Conservation (phyloP, 371 early-diverging fungal genomes). For the Cokeromyces recurvatus region DNA sequence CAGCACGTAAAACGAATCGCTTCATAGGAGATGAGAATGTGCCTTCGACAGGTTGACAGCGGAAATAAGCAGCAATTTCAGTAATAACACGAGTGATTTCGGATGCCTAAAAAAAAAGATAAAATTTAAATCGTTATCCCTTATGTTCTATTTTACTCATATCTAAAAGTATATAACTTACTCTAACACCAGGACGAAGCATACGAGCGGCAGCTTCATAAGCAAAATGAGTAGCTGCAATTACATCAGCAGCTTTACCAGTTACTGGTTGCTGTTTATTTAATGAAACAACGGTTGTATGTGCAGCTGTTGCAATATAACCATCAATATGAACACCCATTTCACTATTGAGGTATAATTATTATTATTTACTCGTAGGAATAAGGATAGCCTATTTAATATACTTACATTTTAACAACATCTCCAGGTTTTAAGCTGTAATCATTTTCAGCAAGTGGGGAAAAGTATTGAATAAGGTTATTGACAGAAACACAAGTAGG, state of each 20-base stretch:
- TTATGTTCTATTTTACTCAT: too few relatives aligned
- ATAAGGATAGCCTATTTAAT: too few relatives aligned
- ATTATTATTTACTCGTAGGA: too few relatives aligned
- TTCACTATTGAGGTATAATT: too few relatives aligned
- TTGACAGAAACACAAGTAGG: slow-evolving; percentile 86
- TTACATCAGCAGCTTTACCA: slow-evolving; percentile 73
- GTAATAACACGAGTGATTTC: slow-evolving; percentile 74
- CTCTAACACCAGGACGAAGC: slow-evolving; percentile 75
- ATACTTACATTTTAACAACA: slow-evolving; percentile 77
- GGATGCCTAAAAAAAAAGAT: slow-evolving; percentile 40
- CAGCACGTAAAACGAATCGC: slow-evolving; percentile 80
- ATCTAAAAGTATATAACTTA: slow-evolving; percentile 12
- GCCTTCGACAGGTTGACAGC: slow-evolving; percentile 82
- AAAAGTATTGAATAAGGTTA: slow-evolving; percentile 70
- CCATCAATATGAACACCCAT: slow-evolving; percentile 94
- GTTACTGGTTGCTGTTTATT: slow-evolving; percentile 57
- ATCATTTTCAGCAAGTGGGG: slow-evolving; percentile 63
- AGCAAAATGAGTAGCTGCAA: slow-evolving; percentile 80
- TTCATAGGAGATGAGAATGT: slow-evolving; percentile 80
- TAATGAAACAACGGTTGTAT: slow-evolving; percentile 76
- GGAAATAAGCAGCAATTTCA: slow-evolving; percentile 76
- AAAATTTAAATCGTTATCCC: too few relatives aligned
- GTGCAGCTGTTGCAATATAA: slow-evolving; percentile 81
- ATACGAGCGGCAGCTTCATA: slow-evolving; percentile 75
- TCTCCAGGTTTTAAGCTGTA: slow-evolving; percentile 68